Base-by-base conservation (phyloP, 306 rosid genomes). In the Crataegus laevigata region DNA sequence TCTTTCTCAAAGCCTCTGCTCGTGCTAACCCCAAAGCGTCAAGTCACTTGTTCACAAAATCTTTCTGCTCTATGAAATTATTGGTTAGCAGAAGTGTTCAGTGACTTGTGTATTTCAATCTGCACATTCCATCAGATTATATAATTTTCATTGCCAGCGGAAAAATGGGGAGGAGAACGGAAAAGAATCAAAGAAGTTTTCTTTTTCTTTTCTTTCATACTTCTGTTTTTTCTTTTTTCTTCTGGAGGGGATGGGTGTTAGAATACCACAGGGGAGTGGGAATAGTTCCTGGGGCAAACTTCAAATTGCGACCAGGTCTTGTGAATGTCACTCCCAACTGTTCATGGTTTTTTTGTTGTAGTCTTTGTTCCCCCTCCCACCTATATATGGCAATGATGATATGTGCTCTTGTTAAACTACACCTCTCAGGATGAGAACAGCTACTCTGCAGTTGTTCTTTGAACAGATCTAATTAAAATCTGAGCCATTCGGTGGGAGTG, bases 381-480 rank as follows among this genome's bases (percentile, higher is more conserved):
- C 57, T 60, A 11, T 51, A 65, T 8, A 18, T 66, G 58, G 73
- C 66, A 19, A 12, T 66, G 73, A 54, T 25, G 58, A 52, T 40
- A 62, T 36, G 34, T 75, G 52, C 73, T 54, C 9, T 74, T 74
- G 14, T 24, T 43, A 65, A 17, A 29, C 36, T 66, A 66, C 79
- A 66, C 67, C 58, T 54, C 58, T 75, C 79, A 54, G 55, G 65
- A 52, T 54, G 67, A 75, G 79, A 75, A 67, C 69, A 54, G 55
- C 79, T 66, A 52, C 58, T 54, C 9, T 66, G 21, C 13, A 54
- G 66, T 75, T 75, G 63, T 75, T 54, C 58, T 19, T 66, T 75
- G 79, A 66, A 58, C 22, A 12, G 66, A 75, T 5, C 21, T 34
- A 54, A 60, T 52, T 50, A 69, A 6, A 13, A 73, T 61, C 77